phyloP scores from a whole-genome alignment of 495 filamentous ascomycete species.

The Bathelium albidoporum region DNA sequence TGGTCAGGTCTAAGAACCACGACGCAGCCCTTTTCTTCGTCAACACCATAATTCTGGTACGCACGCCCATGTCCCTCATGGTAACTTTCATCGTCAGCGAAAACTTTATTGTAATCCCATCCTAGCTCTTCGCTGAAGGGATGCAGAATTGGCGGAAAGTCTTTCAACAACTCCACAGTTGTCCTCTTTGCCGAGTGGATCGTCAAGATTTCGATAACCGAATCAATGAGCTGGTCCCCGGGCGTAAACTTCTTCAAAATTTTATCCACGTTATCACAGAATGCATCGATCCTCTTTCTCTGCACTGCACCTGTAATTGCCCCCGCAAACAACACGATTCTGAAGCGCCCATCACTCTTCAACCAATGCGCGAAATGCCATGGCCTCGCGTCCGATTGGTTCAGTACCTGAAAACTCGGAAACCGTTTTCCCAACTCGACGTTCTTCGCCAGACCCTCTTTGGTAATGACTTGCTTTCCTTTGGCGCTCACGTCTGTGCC shows the following conservation, averaged over 20 bases:
- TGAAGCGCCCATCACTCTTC: conserved; percentile 50
- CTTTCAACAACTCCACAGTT: conserved; percentile 41
- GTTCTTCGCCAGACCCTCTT: conserved; percentile 23
- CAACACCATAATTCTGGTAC: conserved; percentile 54
- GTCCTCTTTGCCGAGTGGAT: conserved; percentile 45
- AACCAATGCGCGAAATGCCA: conserved; percentile 31
- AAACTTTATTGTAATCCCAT: conserved; percentile 58
- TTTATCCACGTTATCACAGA: conserved; percentile 33
- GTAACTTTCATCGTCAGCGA: conserved; percentile 50
- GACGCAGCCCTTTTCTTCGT: conserved; percentile 46
- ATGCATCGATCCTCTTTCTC: conserved; percentile 34
- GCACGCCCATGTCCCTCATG: conserved; percentile 52
- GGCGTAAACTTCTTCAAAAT: conserved; percentile 39
- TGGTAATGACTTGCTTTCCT: conserved; percentile 23
- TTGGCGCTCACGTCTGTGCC: conserved; percentile 32
- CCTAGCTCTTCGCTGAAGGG: conserved; percentile 46
- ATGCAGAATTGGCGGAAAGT: conserved; percentile 49
- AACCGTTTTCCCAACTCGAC: conserved; percentile 28
- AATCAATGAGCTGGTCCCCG: conserved; percentile 28
- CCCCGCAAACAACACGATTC: conserved; percentile 56
- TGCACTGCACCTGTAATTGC: conserved; percentile 41
- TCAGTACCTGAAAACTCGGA: conserved; percentile 26
- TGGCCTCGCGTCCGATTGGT: conserved; percentile 26
- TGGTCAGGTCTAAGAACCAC: conserved; percentile 57
- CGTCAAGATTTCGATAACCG: conserved; percentile 49